These are phyloP conservation scores for Sugiyamaella floridensis DNA, from an alignment of 805 yeast genomes.

Conservation along the genomic window DNA sequence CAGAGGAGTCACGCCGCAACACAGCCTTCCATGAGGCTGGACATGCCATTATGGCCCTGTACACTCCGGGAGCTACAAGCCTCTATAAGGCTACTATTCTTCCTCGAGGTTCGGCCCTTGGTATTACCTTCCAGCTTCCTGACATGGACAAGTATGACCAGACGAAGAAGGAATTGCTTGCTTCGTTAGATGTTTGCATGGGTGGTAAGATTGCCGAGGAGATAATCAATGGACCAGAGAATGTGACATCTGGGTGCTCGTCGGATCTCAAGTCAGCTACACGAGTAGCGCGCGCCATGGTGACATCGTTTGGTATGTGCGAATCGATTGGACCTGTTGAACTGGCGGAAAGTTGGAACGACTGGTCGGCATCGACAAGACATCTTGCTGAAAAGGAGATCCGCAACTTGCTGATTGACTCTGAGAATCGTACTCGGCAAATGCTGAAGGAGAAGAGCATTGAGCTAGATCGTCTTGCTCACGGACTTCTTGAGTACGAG, in stretches of 20 bases:
- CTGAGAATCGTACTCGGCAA: slow-evolving; percentile 73
- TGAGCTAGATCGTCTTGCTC: slow-evolving; percentile 83
- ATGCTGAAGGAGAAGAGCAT: slow-evolving; percentile 52
- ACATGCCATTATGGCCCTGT: slow-evolving; percentile 97
- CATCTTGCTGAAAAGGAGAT: slow-evolving; percentile 93
- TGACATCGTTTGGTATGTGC: slow-evolving; percentile 94
- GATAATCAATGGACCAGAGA: slow-evolving; percentile 79
- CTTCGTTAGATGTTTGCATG: slow-evolving; percentile 94
- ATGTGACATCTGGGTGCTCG: slow-evolving; percentile 93
- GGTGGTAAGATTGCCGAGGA: slow-evolving; percentile 99
- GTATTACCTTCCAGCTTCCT: slow-evolving; percentile 94
- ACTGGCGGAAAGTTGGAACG: slow-evolving; percentile 84
- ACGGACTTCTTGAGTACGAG: slow-evolving; percentile 91
- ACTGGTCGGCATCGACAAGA: slow-evolving; percentile 85
- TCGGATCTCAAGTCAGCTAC: slow-evolving; percentile 89
- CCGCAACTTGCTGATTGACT: slow-evolving; percentile 59
- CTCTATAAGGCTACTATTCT: slow-evolving; percentile 93
- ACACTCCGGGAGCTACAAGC: slow-evolving; percentile 88
- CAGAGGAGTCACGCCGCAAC: slow-evolving; percentile 86
- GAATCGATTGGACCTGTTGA: slow-evolving; percentile 88
- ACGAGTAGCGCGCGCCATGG: slow-evolving; percentile 91
- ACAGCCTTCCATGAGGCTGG: slow-evolving; percentile 99
- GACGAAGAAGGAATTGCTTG: slow-evolving; percentile 81
- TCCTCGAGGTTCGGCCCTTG: slow-evolving; percentile 95
- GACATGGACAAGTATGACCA: slow-evolving; percentile 97